Conservation (phyloP, 176 grass and related monocot species). For the Thalia dealbata region DNA sequence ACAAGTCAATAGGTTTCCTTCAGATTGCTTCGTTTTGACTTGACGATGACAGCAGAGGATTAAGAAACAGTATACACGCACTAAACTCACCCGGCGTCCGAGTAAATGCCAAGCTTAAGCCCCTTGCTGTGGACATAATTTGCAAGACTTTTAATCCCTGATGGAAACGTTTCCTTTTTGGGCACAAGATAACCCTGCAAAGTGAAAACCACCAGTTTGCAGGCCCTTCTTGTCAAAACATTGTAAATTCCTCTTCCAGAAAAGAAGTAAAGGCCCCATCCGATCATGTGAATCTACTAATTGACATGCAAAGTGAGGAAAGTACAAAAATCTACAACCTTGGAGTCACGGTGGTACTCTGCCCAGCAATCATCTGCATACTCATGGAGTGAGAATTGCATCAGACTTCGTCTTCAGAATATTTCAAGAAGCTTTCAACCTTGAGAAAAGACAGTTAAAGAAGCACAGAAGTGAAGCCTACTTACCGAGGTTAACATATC, state of each 20-base stretch:
- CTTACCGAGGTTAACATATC: slow-evolving; percentile 78
- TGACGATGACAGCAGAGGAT: background rate
- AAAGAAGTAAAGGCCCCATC: background rate
- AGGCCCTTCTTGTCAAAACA: too few relatives aligned
- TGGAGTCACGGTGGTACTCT: slow-evolving; percentile 44
- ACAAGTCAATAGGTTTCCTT: too few relatives aligned
- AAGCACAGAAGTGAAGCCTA: background rate
- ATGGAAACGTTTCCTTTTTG: slow-evolving; percentile 51
- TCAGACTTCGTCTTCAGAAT: background rate
- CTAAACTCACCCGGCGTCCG: slow-evolving; percentile 63
- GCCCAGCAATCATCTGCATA: slow-evolving; percentile 85
- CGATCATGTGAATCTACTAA: background rate
- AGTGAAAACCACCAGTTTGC: too few relatives aligned
- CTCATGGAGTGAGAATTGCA: background rate
- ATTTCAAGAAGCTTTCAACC: background rate
- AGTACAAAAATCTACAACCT: slow-evolving; percentile 15
- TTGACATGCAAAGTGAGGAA: background rate
- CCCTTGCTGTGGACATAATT: slow-evolving; percentile 85
- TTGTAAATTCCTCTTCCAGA: too few relatives aligned
- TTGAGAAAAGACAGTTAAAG: background rate
- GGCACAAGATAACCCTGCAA: slow-evolving; percentile 51
- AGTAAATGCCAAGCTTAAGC: slow-evolving; percentile 89
- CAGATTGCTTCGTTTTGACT: background rate
- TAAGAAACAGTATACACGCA: background rate
- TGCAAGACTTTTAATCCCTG: slow-evolving; percentile 72